phyloP scores from a whole-genome alignment of 768 basidiomycete species.

The Gymnopilus dilepis region DNA sequence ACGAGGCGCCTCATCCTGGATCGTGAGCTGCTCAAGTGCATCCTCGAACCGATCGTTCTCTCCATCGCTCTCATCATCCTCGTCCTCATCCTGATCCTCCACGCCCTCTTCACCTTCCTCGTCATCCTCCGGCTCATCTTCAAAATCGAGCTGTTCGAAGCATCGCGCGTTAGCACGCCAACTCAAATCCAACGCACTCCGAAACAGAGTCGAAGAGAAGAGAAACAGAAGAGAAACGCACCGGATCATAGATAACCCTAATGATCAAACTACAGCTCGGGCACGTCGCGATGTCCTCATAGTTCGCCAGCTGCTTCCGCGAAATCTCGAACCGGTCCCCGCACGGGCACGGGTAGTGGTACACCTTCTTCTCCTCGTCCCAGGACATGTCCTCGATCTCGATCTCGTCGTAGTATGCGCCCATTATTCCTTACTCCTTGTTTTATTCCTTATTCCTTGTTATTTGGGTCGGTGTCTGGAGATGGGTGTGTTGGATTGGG shows the following conservation, averaged over 20 bases:
- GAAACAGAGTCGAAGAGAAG: no score
- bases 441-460: no score
- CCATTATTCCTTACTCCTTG: no score
- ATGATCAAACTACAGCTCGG: conserved; percentile 96
- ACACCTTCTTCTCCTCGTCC: conserved; percentile 82
- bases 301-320: conserved; percentile 80
- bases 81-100: conserved; percentile 44
- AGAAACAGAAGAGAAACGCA: conserved; percentile 46
- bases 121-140: conserved; percentile 72
- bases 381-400: conserved; percentile 97
- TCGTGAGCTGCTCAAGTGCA: conserved; percentile 66
- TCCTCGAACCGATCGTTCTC: conserved; percentile 65
- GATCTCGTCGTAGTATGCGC: conserved; percentile 93
- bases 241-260: conserved; percentile 92
- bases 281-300: conserved; percentile 94
- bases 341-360: conserved; percentile 97
- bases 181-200: no score
- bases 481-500: no score
- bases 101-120: conserved; percentile 49
- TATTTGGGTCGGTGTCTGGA: no score
- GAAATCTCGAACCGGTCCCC: conserved; percentile 98
- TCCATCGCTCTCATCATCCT: conserved; percentile 43
- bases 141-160: conserved; percentile 74
- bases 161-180: conserved; percentile 1
- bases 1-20: conserved; percentile 39